Conservation (phyloP, 2,329 filamentous ascomycete genomes). For the Diaporthe helianthi region DNA sequence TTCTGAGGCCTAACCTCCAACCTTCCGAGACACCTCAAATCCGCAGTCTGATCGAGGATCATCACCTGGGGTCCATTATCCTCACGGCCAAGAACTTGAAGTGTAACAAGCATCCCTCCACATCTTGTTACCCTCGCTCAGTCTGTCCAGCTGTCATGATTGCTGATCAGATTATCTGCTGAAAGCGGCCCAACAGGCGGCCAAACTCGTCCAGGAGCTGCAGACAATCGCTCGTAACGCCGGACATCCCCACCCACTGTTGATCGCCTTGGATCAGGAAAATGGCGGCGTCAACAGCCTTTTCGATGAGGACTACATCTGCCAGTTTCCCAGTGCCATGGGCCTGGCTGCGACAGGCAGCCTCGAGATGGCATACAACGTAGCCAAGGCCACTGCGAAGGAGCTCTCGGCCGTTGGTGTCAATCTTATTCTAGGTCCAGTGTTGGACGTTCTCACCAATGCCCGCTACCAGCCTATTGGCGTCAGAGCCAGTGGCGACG, state of each 20-base stretch:
- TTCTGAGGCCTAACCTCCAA: neutral
- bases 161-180: conserved; percentile 41
- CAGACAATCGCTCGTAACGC: conserved; percentile 91
- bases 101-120: conserved; percentile 57
- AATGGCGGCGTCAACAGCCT: conserved; percentile 98
- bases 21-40: conserved; percentile 72
- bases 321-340: conserved; percentile 97
- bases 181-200: conserved; percentile 87
- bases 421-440: conserved; percentile 93
- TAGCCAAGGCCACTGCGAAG: conserved; percentile 91
- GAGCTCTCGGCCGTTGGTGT: conserved; percentile 93
- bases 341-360: conserved; percentile 92
- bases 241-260: conserved; percentile 85
- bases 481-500: conserved; percentile 87
- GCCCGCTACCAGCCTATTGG: conserved; percentile 89
- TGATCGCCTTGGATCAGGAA: conserved; percentile 94
- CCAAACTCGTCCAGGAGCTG: conserved; percentile 85
- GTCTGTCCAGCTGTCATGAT: conserved; percentile 21
- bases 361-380: conserved; percentile 82
- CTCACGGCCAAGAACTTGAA: conserved; percentile 86
- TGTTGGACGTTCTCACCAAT: conserved; percentile 92
- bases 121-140: neutral
- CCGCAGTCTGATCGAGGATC: conserved; percentile 77
- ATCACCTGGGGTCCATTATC: conserved; percentile 88
- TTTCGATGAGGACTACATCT: conserved; percentile 94